Percentiles rank a stretch among this genome's conserved stretches.
Conservation (phyloP, 192 early-diverging fungal genomes). For the Dispira parvispora region DNA sequence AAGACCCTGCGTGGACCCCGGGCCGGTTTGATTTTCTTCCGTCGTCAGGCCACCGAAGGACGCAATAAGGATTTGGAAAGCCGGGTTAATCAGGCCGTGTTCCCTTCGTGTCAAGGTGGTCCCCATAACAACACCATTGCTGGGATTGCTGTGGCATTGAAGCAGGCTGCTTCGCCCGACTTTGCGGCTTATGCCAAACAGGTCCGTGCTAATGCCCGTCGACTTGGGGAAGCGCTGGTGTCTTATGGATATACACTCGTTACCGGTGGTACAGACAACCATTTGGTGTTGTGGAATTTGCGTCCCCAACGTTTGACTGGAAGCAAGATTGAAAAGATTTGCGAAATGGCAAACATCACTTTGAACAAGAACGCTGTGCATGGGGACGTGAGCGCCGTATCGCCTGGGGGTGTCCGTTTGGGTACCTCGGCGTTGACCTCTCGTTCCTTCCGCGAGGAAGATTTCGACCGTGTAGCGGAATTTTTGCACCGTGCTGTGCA, state of each 20-base stretch:
- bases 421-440: conserved; percentile 93
- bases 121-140: conserved; percentile 99
- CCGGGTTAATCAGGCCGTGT: conserved; percentile 96
- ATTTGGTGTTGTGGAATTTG: conserved; percentile 96
- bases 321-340: conserved; percentile 97
- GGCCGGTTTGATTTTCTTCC: conserved; percentile 98
- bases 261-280: conserved; percentile 95
- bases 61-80: conserved; percentile 83
- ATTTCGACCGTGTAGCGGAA: conserved; percentile 92
- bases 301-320: conserved; percentile 84
- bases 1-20: conserved; percentile 99
- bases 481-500: conserved; percentile 88
- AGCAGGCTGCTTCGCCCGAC: conserved; percentile 88
- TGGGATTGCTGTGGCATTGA: conserved; percentile 89
- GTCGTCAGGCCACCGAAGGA: conserved; percentile 44
- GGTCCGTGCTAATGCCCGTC: conserved; percentile 84
- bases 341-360: conserved; percentile 94
- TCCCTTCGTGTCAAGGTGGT: conserved; percentile 99
- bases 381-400: conserved; percentile 88
- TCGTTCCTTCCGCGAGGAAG: conserved; percentile 88
- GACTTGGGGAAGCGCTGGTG: conserved; percentile 62
- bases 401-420: conserved; percentile 95
- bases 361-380: conserved; percentile 99
- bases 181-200: conserved; percentile 91
- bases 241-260: conserved; percentile 82